A percentile compares a stretch with the other conserved stretches of the same genome.
phyloP scores from a whole-genome alignment of 2,329 filamentous ascomycete species.

The Metarhizium rileyi region DNA sequence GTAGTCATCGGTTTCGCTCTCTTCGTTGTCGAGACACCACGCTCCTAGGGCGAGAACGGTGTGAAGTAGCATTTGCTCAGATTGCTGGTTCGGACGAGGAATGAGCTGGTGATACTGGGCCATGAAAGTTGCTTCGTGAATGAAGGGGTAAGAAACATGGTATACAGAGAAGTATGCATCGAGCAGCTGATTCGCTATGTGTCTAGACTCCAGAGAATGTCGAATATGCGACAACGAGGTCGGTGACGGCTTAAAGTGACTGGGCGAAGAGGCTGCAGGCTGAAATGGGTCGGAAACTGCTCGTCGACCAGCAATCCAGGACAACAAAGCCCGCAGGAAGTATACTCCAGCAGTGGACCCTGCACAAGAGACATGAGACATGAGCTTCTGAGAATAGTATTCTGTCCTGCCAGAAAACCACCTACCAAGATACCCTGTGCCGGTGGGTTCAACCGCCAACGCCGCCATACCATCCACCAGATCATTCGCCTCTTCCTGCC shows the following conservation, averaged over 20 bases:
- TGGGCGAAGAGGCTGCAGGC: not conserved
- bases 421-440: conserved; percentile 22
- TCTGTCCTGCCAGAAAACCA: not conserved
- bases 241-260: not conserved
- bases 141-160: conserved; percentile 33
- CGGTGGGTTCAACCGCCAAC: conserved; percentile 24
- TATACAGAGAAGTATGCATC: conserved; percentile 34
- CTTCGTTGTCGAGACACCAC: conserved; percentile 20
- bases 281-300: not conserved
- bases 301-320: conserved; percentile 13
- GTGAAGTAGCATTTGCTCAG: conserved; percentile 26
- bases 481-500: conserved; percentile 22
- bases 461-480: conserved; percentile 26
- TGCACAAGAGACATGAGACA: not conserved
- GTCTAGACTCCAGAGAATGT: conserved; percentile 14
- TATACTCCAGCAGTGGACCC: conserved; percentile 21
- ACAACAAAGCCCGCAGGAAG: conserved; percentile 19
- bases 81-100: conserved; percentile 17
- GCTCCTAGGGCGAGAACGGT: conserved; percentile 29
- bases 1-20: conserved; percentile 17
- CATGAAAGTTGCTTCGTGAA: conserved; percentile 35
- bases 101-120: conserved; percentile 24
- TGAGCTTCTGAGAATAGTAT: not conserved
- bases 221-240: conserved; percentile 9
- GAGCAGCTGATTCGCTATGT: conserved; percentile 18